Conservation (phyloP, 768 basidiomycete species). For the Mycena floridula region DNA sequence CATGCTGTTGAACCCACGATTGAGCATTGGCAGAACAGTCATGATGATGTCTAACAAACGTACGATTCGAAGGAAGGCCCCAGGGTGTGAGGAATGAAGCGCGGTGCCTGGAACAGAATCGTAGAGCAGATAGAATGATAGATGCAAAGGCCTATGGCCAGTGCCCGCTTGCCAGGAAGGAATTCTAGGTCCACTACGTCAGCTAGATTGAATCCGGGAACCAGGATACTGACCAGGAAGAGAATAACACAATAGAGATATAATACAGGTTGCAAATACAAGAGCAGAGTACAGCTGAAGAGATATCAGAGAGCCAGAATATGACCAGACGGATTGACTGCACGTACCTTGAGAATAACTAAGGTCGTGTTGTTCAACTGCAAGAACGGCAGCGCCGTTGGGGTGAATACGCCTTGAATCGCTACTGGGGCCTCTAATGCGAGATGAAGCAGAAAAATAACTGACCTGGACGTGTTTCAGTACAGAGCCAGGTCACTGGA, state of each 20-base stretch:
- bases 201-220: background rate
- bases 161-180: slow-evolving; percentile 77
- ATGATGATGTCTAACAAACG: slow-evolving; percentile 19
- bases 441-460: slow-evolving; percentile 73
- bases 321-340: background rate
- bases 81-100: slow-evolving; percentile 73
- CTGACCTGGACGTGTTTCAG: slow-evolving; percentile 36
- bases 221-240: slow-evolving; percentile 48
- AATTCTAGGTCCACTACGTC: slow-evolving; percentile 38
- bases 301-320: background rate
- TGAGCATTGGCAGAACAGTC: background rate
- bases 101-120: slow-evolving; percentile 66
- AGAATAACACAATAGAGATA: slow-evolving; percentile 54
- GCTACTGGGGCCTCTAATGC: slow-evolving; percentile 75
- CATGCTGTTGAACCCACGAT: slow-evolving; percentile 28
- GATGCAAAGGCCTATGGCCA: slow-evolving; percentile 69
- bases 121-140: slow-evolving; percentile 75
- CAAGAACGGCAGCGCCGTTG: slow-evolving; percentile 61
- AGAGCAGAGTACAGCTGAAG: slow-evolving; percentile 65
- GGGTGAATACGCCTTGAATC: slow-evolving; percentile 67
- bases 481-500: background rate
- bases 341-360: slow-evolving; percentile 65
- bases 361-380: slow-evolving; percentile 80
- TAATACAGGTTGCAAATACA: slow-evolving; percentile 53
- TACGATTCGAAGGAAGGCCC: slow-evolving; percentile 57